Evolutionary conservation across 192 early-diverging fungal genomes (phyloP).

Genomic region (Polychytrium aggregatum): DNA sequence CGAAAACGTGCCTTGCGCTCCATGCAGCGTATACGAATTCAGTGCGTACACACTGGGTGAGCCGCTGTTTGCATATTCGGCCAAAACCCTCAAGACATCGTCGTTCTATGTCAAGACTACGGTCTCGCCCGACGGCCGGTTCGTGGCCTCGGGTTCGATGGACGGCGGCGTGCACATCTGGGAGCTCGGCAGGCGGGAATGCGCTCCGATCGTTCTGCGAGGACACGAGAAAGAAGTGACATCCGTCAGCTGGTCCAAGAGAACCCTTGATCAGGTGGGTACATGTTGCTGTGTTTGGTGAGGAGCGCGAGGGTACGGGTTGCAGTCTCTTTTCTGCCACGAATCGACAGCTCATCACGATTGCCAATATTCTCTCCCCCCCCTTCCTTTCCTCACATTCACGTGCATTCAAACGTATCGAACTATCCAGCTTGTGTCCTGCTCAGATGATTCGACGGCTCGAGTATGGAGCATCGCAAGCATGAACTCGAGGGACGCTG

Average conservation of each 20-base stretch:
- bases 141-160: slow-evolving; percentile 61
- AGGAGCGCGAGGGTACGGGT: too few species aligned
- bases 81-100: slow-evolving; percentile 40
- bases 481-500: slow-evolving; percentile 4
- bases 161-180: slow-evolving; percentile 57
- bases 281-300: too few species aligned
- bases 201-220: slow-evolving; percentile 41
- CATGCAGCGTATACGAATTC: slow-evolving; percentile 64
- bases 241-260: slow-evolving; percentile 61
- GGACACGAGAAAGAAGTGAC: slow-evolving; percentile 60
- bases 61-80: slow-evolving; percentile 41
- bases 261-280: slow-evolving; percentile 21
- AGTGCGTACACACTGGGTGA: slow-evolving; percentile 33
- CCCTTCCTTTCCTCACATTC: too few species aligned
- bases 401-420: too few species aligned
- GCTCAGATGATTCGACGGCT: slow-evolving; percentile 63
- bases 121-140: slow-evolving; percentile 59
- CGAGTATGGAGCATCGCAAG: slow-evolving; percentile 60
- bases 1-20: too few species aligned
- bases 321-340: too few species aligned
- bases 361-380: too few species aligned
- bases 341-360: too few species aligned
- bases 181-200: slow-evolving; percentile 37
- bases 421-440: slow-evolving; percentile 68
- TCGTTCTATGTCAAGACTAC: slow-evolving; percentile 63